These are phyloP conservation scores for Lasiosphaeria miniovina DNA, from an alignment of 495 filamentous ascomycete genomes.

Conservation along the genomic window DNA sequence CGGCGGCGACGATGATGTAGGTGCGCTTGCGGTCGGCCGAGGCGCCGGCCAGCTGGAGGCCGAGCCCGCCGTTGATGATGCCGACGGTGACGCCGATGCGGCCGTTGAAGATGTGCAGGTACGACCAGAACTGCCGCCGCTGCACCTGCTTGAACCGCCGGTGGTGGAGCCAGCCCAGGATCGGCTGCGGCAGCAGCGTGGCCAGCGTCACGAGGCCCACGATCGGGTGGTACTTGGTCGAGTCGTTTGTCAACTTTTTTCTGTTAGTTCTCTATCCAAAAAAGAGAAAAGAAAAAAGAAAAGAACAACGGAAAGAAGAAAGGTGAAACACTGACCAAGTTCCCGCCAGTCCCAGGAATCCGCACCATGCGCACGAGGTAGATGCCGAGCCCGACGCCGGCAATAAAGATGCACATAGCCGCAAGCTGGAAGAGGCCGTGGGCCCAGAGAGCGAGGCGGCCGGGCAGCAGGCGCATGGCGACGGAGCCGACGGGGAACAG, in stretches of 20 bases:
- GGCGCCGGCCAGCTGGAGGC: conserved; percentile 47
- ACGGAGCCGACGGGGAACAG: conserved; percentile 56
- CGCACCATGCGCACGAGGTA: conserved; percentile 37
- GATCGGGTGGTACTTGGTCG: conserved; percentile 43
- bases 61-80: conserved; percentile 67
- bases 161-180: conserved; percentile 64
- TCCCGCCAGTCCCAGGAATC: conserved; percentile 16
- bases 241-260: conserved; percentile 18
- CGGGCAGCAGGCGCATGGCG: conserved; percentile 48
- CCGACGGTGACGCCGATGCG: conserved; percentile 56
- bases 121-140: conserved; percentile 49
- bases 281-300: background rate
- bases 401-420: conserved; percentile 46
- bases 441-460: conserved; percentile 30
- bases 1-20: conserved; percentile 33
- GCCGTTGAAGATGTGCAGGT: conserved; percentile 63
- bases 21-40: conserved; percentile 21
- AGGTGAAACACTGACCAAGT: conserved; percentile 19
- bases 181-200: conserved; percentile 55
- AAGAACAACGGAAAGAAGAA: no score
- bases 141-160: conserved; percentile 42
- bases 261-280: background rate
- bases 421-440: conserved; percentile 59
- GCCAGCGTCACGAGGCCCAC: conserved; percentile 59
- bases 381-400: conserved; percentile 61